phyloP scores from a whole-genome alignment of 2,329 filamentous ascomycete genomes.

The Cryphonectria radicalis region DNA sequence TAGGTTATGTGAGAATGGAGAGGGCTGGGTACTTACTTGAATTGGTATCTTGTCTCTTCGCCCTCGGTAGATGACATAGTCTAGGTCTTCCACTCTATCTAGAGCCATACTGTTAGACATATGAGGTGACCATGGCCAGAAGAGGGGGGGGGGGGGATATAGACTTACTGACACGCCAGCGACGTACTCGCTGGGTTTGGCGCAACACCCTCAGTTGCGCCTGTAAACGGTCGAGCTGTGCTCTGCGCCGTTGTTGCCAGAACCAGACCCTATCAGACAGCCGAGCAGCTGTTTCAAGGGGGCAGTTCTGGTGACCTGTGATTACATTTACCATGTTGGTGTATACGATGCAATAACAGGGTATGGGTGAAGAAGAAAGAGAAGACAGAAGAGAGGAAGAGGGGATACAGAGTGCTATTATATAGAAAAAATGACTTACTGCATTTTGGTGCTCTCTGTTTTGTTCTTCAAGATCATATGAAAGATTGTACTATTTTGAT shows the following conservation, averaged over 20 bases:
- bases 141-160: background rate
- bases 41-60: background rate
- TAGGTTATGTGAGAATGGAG: background rate
- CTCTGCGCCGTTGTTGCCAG: background rate
- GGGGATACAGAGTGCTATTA: background rate
- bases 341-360: background rate
- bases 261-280: constrained; percentile 9
- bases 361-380: background rate
- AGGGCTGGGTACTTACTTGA: background rate
- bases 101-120: background rate
- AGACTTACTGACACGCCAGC: background rate
- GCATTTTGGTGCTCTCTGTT: background rate
- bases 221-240: background rate
- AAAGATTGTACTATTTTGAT: background rate
- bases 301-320: background rate
- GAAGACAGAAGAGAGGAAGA: background rate
- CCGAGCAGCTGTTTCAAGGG: constrained; percentile 3
- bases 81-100: background rate
- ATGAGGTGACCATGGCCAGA: background rate
- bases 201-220: background rate
- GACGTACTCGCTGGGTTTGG: background rate
- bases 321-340: background rate
- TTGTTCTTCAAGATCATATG: background rate
- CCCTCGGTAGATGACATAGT: background rate
- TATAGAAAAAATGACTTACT: background rate